phyloP scores from a whole-genome alignment of 805 yeast genomes.

The Debaryomyces castellii region DNA sequence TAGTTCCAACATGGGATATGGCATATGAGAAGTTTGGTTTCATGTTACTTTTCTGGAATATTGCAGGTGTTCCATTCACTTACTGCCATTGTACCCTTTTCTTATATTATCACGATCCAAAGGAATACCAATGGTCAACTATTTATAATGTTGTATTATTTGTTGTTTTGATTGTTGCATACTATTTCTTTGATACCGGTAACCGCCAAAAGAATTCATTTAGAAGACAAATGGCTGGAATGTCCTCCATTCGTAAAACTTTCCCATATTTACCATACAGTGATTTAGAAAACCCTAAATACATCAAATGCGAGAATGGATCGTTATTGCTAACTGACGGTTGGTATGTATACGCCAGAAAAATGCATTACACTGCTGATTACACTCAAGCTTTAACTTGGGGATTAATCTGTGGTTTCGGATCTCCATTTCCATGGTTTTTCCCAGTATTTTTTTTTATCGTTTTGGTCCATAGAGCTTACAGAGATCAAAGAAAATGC shows the following conservation, averaged over 20 bases:
- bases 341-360: conserved; percentile 92
- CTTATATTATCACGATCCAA: conserved; percentile 79
- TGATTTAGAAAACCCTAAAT: conserved; percentile 77
- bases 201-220: conserved; percentile 95
- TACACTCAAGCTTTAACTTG: conserved; percentile 84
- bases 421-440: conserved; percentile 92
- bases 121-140: conserved; percentile 74
- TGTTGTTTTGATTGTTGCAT: conserved; percentile 60
- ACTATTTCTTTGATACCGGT: conserved; percentile 91
- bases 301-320: conserved; percentile 83
- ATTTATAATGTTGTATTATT: conserved; percentile 58
- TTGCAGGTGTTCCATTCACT: conserved; percentile 98
- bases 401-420: conserved; percentile 89
- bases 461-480: conserved; percentile 85
- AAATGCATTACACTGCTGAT: conserved; percentile 94
- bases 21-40: conserved; percentile 99
- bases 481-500: conserved; percentile 85
- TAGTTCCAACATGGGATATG: conserved; percentile 99
- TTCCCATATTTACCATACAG: conserved; percentile 93
- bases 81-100: conserved; percentile 91
- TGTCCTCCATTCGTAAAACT: conserved; percentile 69
- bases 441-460: conserved; percentile 88
- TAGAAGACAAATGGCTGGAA: conserved; percentile 82
- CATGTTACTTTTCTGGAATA: conserved; percentile 98
- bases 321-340: conserved; percentile 86